Percentiles rank a stretch among this genome's conserved stretches.
Evolutionary conservation across 495 filamentous ascomycete genomes (phyloP).

Genomic region (Penicilliopsis zonata): DNA sequence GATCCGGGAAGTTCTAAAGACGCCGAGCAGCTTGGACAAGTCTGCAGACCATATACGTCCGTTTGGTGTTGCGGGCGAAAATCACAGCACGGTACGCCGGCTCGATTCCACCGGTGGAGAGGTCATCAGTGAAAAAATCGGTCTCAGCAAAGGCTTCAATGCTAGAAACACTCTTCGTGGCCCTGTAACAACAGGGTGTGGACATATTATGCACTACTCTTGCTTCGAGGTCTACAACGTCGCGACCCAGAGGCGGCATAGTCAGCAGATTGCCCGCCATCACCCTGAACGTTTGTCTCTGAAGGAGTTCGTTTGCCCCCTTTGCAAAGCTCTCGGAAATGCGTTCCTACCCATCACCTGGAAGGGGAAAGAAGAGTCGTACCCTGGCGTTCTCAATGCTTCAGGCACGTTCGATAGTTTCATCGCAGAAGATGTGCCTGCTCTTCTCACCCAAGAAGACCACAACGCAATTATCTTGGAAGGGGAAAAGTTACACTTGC

Average conservation of each 20-base stretch:
- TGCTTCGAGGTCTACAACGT: conserved; percentile 89
- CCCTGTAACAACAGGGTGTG: conserved; percentile 82
- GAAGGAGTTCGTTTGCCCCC: conserved; percentile 92
- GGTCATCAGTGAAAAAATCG: conserved; percentile 63
- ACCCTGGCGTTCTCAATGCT: conserved; percentile 53
- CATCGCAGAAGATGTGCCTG: conserved; percentile 19
- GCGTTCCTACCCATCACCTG: conserved; percentile 91
- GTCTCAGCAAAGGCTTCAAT: conserved; percentile 81
- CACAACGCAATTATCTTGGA: conserved; percentile 27
- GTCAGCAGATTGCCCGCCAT: conserved; percentile 81
- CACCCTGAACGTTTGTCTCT: conserved; percentile 67
- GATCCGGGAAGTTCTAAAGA: conserved; percentile 68
- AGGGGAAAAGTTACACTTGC: conserved; percentile 23
- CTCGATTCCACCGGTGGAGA: conserved; percentile 57
- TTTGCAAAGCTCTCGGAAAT: conserved; percentile 96
- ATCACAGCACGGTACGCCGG: conserved; percentile 63
- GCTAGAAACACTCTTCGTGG: conserved; percentile 52
- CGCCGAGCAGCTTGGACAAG: conserved; percentile 69
- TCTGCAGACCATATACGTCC: conserved; percentile 72
- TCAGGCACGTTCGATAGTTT: conserved; percentile 50
- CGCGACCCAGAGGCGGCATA: conserved; percentile 70
- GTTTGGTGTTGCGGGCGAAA: conserved; percentile 82
- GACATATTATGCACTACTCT: conserved; percentile 95
- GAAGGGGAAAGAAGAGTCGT: conserved; percentile 78
- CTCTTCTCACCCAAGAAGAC: conserved; percentile 18